phyloP scores from a whole-genome alignment of 768 basidiomycete species.

The Megacollybia marginata region DNA sequence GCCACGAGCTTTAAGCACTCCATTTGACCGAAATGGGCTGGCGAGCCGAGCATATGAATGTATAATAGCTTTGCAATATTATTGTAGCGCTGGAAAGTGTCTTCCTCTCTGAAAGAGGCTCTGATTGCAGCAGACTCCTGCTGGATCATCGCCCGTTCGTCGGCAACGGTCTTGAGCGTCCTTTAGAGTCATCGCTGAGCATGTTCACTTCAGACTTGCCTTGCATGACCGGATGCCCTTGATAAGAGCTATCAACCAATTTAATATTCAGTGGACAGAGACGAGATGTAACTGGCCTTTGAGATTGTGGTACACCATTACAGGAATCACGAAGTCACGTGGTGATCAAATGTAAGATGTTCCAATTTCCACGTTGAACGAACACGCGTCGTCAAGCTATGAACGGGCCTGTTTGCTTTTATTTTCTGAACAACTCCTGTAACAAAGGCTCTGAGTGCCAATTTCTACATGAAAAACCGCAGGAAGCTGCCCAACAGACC shows the following conservation, averaged over 20 bases:
- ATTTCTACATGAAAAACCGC: background rate
- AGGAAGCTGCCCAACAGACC: background rate
- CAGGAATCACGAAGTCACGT: conserved; percentile 1
- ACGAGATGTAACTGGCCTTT: conserved; percentile 47
- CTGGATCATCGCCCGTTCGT: conserved; percentile 94
- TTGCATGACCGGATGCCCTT: conserved; percentile 98
- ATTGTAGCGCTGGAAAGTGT: conserved; percentile 90
- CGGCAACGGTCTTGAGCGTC: conserved; percentile 77
- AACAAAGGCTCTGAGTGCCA: background rate
- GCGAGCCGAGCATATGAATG: conserved; percentile 98
- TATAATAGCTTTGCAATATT: conserved; percentile 97
- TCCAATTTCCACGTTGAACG: background rate
- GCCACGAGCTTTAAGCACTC: conserved; percentile 94
- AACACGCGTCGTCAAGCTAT: background rate
- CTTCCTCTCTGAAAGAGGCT: conserved; percentile 95
- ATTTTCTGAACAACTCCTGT: background rate
- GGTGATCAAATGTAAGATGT: background rate
- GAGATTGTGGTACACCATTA: conserved; percentile 81
- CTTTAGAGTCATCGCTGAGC: conserved; percentile 16
- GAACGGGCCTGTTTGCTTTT: background rate
- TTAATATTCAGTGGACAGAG: background rate
- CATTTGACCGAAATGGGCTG: conserved; percentile 98
- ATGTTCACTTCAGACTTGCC: conserved; percentile 28
- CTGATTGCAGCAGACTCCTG: conserved; percentile 97
- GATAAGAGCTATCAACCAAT: conserved; percentile 65